Evolutionary conservation across 768 basidiomycete species (phyloP).

Genomic region (Rhizopogon sp.): DNA sequence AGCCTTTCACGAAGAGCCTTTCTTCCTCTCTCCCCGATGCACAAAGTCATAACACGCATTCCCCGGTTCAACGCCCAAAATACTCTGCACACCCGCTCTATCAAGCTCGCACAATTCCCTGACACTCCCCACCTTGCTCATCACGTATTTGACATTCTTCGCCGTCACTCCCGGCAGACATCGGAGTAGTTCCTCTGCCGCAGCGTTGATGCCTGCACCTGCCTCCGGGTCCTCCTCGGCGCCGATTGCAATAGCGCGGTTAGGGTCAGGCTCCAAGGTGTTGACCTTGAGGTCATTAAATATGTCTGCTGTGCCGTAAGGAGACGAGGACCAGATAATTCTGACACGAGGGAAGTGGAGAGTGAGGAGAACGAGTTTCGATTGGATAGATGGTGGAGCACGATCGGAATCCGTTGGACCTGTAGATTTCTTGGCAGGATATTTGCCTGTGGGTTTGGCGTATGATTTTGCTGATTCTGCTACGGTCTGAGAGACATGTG

Average conservation of each 20-base stretch:
- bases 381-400: slow-evolving; percentile 62
- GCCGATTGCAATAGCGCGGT: slow-evolving; percentile 73
- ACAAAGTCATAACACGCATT: slow-evolving; percentile 79
- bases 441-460: slow-evolving; percentile 53
- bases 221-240: slow-evolving; percentile 68
- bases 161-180: slow-evolving; percentile 79
- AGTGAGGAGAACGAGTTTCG: slow-evolving; percentile 88
- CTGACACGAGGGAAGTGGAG: slow-evolving; percentile 88
- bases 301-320: slow-evolving; percentile 86
- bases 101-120: slow-evolving; percentile 66
- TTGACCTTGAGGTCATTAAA: slow-evolving; percentile 87
- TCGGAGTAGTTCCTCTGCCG: slow-evolving; percentile 79
- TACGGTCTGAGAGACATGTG: slow-evolving; percentile 39
- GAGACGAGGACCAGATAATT: slow-evolving; percentile 97
- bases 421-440: slow-evolving; percentile 44
- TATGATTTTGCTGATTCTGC: slow-evolving; percentile 60
- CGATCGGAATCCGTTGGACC: slow-evolving; percentile 21
- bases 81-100: slow-evolving; percentile 57
- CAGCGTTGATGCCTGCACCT: slow-evolving; percentile 64
- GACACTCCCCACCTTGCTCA: slow-evolving; percentile 74
- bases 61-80: slow-evolving; percentile 67
- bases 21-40: slow-evolving; percentile 53
- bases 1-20: not conserved
- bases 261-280: slow-evolving; percentile 74
- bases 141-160: slow-evolving; percentile 83